Base-by-base conservation (phyloP, 768 basidiomycete species). In the Lactarius deliciosus region DNA sequence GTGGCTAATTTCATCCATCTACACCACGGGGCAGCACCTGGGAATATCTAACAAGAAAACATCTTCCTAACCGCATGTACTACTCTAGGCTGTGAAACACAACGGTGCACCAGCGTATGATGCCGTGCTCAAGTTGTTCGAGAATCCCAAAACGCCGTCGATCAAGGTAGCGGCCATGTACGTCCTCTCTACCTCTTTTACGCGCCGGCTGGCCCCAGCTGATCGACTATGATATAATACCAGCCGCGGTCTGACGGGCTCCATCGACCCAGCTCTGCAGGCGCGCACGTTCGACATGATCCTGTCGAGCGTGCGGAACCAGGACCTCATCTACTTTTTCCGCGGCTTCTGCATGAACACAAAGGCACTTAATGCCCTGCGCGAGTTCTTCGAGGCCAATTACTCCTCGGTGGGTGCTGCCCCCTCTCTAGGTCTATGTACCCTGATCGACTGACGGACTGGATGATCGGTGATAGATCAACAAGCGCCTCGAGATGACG, bases 41-140 rank as follows among this genome's bases (percentile, higher is more conserved):
- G 34, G 9, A 38, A 40, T 15, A 15, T 40, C 38, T n/a, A 22
- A 45, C 3, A 5, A 11, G 3, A 4, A 50, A 38, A 13, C 3
- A 15, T 13, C 1, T 22, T 18, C 45, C 4, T 71, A 18, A 55
- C 55, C 41, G 61, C 43, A 60, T 53, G 45, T 40, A 13, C 38
- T 47, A 64, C 40, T 64, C 10, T 67, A 91, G 86, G 88, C 88
- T 61, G 89, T 93, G 63, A 81, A 83, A 73, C 78, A 91, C 72
- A 93, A 92, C 50, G 92, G 93, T 28, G 77, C 77, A 38, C 79
- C 78, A 30, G 95, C 96, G 73, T 96, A 88, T 72, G 85, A 92
- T 40, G 86, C 87, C 45, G 80, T 90, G 50, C 81, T 87, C 71
- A 79, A 80, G 66, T 81, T 95, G 40, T 87, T 88, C 73, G 83